Base-by-base conservation (phyloP, 768 basidiomycete genomes). In the Boletus vinaceobasis region DNA sequence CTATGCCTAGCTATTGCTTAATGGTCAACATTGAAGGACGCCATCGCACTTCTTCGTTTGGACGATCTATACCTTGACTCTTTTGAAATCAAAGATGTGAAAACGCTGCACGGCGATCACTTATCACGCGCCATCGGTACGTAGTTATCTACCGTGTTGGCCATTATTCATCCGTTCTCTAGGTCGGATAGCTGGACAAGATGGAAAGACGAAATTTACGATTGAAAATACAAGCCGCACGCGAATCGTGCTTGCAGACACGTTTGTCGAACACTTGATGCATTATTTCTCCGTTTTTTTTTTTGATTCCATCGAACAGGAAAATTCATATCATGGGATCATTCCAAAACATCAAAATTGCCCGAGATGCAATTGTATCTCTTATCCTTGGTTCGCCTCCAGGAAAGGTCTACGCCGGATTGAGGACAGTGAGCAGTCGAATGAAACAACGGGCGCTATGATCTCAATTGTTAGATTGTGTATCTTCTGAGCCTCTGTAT, bases 311-410 rank as follows among this genome's bases (percentile, higher is more conserved):
- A 19, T 58, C 21, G 57, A 58, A 7, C 64, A 97, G 95, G 29
- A 95, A 97, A 82, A 97, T 99, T 37, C 95, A 98, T 64, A 98
- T 99, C 62, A 86, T 99, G 72, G 97, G 97, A 23, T 96, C 95
- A 15, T 98, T 97, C 76, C 92, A 95, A 77, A 97, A 97, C 67
- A 98, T 99, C 78, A 97, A 96, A 73, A 83, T 98, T 54, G 97
- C 97, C 0, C 82, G 95, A 53, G 96, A 98, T 71, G 94, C 97
- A 7, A 86, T 99, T 58, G 95, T 97, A 27, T 93, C 92, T 14
- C 82, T 97, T 19, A 98, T 98, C 60, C 79, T 98, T 15, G 95
- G 95, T 32, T 95, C 93, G 14, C 95, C 95, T 0, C 95, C 95
- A 47, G 95, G 95, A 48, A 92, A 93, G 68, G 91, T 93, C 7